Conservation (phyloP, 139 green algal genomes). For the Diplosphaera chodatii region DNA sequence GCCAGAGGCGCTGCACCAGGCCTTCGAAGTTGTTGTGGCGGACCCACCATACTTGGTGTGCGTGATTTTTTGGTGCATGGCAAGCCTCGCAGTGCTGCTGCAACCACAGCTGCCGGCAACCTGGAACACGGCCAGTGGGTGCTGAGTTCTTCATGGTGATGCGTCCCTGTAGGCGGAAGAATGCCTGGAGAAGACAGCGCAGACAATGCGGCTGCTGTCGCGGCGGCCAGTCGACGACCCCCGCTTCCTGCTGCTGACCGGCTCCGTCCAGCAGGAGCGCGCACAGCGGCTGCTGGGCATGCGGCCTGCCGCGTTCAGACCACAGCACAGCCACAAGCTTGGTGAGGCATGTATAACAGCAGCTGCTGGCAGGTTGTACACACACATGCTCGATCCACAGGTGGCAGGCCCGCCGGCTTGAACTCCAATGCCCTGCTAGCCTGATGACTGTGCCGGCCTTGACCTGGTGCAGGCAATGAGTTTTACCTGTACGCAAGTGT, state of each 20-base stretch:
- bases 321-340: constrained; percentile 35
- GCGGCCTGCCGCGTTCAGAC: constrained; percentile 19
- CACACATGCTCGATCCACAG: too few relatives aligned
- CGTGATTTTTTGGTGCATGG: background rate
- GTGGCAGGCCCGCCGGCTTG: too few relatives aligned
- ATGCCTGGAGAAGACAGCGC: constrained; percentile 34
- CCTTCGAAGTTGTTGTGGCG: constrained; percentile 38
- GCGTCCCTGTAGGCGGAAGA: constrained; percentile 10
- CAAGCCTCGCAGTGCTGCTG: background rate
- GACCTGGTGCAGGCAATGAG: constrained; percentile 30
- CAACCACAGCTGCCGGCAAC: background rate
- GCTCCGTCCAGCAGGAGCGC: constrained; percentile 17
- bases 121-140: too few relatives aligned
- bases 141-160: too few relatives aligned
- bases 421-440: too few relatives aligned
- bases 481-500: constrained; percentile 33
- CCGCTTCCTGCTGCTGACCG: constrained; percentile 16
- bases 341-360: background rate
- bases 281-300: constrained; percentile 12
- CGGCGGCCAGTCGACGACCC: background rate
- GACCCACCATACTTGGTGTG: constrained; percentile 51
- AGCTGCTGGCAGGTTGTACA: too few relatives aligned
- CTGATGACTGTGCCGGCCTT: too few relatives aligned
- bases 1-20: constrained; percentile 12
- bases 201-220: constrained; percentile 27